A percentile compares a stretch with the other conserved stretches of the same genome.
Evolutionary conservation across 805 yeast genomes (phyloP).

Genomic region (Clavispora asparagi): DNA sequence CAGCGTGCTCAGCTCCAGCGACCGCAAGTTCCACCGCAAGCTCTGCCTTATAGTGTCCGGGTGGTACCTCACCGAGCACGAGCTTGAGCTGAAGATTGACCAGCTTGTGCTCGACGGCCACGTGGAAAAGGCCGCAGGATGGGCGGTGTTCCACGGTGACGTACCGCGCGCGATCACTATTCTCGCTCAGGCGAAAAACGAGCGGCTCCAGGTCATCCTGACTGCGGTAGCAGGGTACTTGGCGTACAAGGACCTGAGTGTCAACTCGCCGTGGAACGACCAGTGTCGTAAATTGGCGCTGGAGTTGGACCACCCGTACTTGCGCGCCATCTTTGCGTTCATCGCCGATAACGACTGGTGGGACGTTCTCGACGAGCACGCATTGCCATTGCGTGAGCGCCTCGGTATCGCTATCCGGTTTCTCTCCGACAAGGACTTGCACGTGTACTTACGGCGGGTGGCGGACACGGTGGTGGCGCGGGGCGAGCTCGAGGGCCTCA

Average conservation of each 20-base stretch:
- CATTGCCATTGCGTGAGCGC: constrained; percentile 82
- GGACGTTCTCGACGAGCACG: constrained; percentile 87
- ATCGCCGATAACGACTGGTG: constrained; percentile 95
- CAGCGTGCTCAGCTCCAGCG: constrained; percentile 41
- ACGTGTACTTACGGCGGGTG: constrained; percentile 63
- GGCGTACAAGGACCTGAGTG: constrained; percentile 52
- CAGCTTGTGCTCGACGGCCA: constrained; percentile 53
- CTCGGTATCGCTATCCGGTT: constrained; percentile 88
- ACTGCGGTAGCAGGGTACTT: constrained; percentile 80
- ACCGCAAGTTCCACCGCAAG: constrained; percentile 60
- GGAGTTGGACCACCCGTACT: constrained; percentile 85
- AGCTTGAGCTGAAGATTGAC: constrained; percentile 63
- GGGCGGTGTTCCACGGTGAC: constrained; percentile 95
- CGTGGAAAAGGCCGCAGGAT: constrained; percentile 90
- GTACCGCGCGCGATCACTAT: constrained; percentile 75
- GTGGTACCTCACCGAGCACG: constrained; percentile 77
- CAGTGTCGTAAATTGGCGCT: constrained; percentile 84
- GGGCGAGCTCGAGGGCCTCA: constrained; percentile 89
- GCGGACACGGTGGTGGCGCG: constrained; percentile 63
- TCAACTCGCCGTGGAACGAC: constrained; percentile 84
- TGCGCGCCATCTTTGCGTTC: constrained; percentile 88
- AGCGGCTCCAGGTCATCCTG: constrained; percentile 71
- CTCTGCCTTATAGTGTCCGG: constrained; percentile 83
- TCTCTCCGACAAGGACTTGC: constrained; percentile 72
- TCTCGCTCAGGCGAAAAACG: constrained; percentile 68